These are phyloP conservation scores for Tuber brumale DNA, from an alignment of 495 filamentous ascomycete species.

Conservation along the genomic window DNA sequence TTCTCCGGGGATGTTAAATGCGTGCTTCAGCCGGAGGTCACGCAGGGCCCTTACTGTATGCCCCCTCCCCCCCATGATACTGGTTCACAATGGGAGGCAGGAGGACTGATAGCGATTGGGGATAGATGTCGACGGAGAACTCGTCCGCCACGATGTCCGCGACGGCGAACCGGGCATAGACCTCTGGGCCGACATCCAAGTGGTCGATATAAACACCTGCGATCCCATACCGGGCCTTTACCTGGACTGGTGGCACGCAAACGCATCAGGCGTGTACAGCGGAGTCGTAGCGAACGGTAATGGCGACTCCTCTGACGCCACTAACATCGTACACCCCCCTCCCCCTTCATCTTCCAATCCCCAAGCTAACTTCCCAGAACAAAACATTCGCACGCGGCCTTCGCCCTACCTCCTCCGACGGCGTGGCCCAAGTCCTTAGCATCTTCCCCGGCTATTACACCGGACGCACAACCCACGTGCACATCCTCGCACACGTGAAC, in stretches of 20 bases:
- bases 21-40: slow-evolving; percentile 53
- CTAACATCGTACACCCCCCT: slow-evolving; percentile 26
- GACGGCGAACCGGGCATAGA: slow-evolving; percentile 53
- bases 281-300: slow-evolving; percentile 40
- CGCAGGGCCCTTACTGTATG: slow-evolving; percentile 54
- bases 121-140: slow-evolving; percentile 27
- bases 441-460: slow-evolving; percentile 55
- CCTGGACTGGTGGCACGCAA: slow-evolving; percentile 57
- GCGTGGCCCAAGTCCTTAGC: slow-evolving; percentile 50
- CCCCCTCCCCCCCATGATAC: background rate
- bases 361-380: background rate
- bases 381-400: slow-evolving; percentile 25
- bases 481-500: slow-evolving; percentile 49
- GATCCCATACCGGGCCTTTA: slow-evolving; percentile 52
- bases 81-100: background rate
- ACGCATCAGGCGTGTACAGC: slow-evolving; percentile 55
- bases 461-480: slow-evolving; percentile 46
- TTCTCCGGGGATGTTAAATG: slow-evolving; percentile 54
- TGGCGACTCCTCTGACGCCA: slow-evolving; percentile 32
- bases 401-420: slow-evolving; percentile 47
- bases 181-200: slow-evolving; percentile 56
- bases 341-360: background rate
- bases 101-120: background rate
- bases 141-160: slow-evolving; percentile 51
- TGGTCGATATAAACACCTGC: slow-evolving; percentile 54